Evolutionary conservation across 1,284 basidiomycete genomes (phyloP), one percentile per base, ranked within the genome.

Genomic region (Austroboletus novae-zelandiae): DNA sequence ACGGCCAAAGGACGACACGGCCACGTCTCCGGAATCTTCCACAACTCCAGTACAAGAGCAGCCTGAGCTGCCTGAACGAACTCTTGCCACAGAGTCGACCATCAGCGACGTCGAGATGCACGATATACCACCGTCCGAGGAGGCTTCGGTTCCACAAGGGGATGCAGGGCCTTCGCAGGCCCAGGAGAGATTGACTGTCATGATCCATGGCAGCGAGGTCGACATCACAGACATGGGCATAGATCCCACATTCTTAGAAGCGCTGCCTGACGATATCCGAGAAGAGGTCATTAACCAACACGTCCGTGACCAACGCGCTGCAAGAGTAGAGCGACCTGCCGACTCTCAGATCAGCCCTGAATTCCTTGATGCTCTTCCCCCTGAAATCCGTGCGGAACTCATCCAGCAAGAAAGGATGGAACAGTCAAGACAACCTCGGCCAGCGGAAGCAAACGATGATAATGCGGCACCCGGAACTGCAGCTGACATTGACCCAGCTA

Each of bases 161-260:
- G 45, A 20, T 8, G 53, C 55, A 9, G 70, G 68, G n/a, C 52
- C 74, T 25, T 73, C 74, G 3, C 65, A 62, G 37, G 61, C 14
- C 20, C 62, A 67, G 23, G 77, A 83, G 48, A 77, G 94, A 36
- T 77, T 95, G 13, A 91, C 89, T 2, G 89, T 98, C 62, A 79
- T 81, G 69, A 91, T 99, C 52, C 89, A 95, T 67, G 97, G 96
- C 43, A 89, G 84, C 55, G 80, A 86, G n/a, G 91, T 99, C 29
- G 97, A 99, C 67, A 99, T 99, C 64, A 99, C 97, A 9, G 94
- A 98, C 62, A 96, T 94, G 14, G 97, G 97, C 9, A 98, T 99
- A 63, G 97, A 99, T 67, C 94, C 95, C 2, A 95, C 92, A 9
- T 99, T 99, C 81, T 75, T 99, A 48, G 94, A 98, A 71, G 97